phyloP scores from a whole-genome alignment of 1,284 basidiomycete genomes.

The Cutaneotrichosporon cavernicola region DNA sequence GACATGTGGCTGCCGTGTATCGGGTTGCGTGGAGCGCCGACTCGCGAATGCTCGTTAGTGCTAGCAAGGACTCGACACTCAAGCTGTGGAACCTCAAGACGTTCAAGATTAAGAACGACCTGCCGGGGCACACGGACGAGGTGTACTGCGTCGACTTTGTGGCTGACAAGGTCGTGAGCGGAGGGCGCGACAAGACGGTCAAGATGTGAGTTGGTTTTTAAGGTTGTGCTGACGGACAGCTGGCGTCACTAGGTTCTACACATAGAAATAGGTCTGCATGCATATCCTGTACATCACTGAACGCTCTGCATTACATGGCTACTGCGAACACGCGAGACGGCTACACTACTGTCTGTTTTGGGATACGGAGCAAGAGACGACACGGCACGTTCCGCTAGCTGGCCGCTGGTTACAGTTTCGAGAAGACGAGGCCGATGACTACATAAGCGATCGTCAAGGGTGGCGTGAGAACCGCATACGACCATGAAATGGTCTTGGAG shows the following conservation, averaged over 20 bases:
- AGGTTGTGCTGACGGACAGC: conserved; percentile 6
- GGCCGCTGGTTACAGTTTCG: conserved; percentile 34
- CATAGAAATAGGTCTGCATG: not conserved
- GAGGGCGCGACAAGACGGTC: conserved; percentile 66
- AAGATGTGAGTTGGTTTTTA: conserved; percentile 56
- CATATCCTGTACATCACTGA: conserved; percentile 2
- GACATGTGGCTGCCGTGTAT: conserved; percentile 93
- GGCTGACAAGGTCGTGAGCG: conserved; percentile 95
- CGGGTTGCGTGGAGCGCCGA: conserved; percentile 93
- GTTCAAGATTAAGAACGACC: conserved; percentile 86
- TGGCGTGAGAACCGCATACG: conserved; percentile 66
- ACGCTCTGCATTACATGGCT: not conserved
- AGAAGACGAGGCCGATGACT: conserved; percentile 63
- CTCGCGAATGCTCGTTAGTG: conserved; percentile 84
- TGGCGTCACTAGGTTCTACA: conserved; percentile 18
- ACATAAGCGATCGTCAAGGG: conserved; percentile 74
- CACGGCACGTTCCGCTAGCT: not conserved
- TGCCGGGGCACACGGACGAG: conserved; percentile 95
- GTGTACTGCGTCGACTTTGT: conserved; percentile 99
- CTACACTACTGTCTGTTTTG: not conserved
- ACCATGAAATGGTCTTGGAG: conserved; percentile 56
- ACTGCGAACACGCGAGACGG: not conserved
- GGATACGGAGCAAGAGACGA: not conserved
- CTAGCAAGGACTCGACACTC: conserved; percentile 91
- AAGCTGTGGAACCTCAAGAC: conserved; percentile 98